A percentile compares a stretch with the other conserved stretches of the same genome.
phyloP scores from a whole-genome alignment of 1,284 basidiomycete genomes.

The Thecaphora thlaspeos region DNA sequence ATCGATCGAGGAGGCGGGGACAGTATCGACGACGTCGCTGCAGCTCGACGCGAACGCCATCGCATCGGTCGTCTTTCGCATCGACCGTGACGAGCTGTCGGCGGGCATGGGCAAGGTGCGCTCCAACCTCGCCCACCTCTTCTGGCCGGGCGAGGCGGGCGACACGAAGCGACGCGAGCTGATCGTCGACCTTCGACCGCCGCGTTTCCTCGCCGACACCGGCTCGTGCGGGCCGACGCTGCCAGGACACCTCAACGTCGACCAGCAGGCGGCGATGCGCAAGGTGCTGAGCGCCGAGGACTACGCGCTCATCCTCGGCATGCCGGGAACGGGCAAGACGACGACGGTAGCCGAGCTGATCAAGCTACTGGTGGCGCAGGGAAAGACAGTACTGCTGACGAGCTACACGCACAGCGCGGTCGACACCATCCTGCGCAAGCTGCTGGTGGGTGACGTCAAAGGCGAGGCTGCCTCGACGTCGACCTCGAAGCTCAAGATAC shows the following conservation, averaged over 20 bases:
- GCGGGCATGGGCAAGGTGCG: constrained; percentile 83
- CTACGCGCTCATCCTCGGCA: constrained; percentile 88
- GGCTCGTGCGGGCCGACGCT: constrained; percentile 35
- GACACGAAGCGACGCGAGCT: constrained; percentile 65
- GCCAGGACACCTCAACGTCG: constrained; percentile 66
- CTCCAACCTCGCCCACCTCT: constrained; percentile 84
- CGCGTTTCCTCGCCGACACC: constrained; percentile 63
- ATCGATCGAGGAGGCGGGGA: not conserved
- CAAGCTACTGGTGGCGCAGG: constrained; percentile 71
- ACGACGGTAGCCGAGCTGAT: constrained; percentile 90
- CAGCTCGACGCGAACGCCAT: constrained; percentile 7
- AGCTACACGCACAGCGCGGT: constrained; percentile 98
- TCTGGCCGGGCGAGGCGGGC: constrained; percentile 67
- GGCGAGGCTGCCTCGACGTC: no score
- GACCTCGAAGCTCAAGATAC: constrained; percentile 59
- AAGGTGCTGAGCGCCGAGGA: constrained; percentile 78
- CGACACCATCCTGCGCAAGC: constrained; percentile 85
- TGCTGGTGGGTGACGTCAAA: constrained; percentile 65
- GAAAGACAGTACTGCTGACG: constrained; percentile 83
- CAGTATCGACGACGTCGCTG: no score
- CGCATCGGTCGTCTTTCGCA: constrained; percentile 68
- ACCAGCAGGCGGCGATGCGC: constrained; percentile 72
- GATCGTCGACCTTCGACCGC: constrained; percentile 76
- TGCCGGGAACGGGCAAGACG: constrained; percentile 98
- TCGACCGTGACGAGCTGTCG: constrained; percentile 89